Percentiles rank a stretch among this genome's conserved stretches.
Conservation (phyloP, 306 rosid genomes). For the Vigna trinervia region DNA sequence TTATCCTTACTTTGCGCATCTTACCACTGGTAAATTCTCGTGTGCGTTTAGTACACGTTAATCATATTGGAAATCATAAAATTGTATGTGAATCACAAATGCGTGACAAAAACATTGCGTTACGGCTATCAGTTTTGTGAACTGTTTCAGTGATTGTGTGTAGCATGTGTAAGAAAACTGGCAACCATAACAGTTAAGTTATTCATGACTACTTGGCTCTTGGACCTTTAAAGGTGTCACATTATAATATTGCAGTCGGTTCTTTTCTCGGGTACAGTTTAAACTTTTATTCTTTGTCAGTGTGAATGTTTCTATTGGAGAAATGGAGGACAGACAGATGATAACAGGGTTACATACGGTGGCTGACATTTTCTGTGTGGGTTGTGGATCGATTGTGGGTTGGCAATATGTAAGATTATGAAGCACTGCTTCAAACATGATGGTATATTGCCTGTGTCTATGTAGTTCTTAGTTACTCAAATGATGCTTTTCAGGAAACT, state of each 20-base stretch:
- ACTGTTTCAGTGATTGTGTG: constrained; percentile 20
- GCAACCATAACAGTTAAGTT: constrained; percentile 16
- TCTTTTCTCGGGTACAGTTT: constrained; percentile 32
- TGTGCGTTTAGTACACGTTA: constrained; percentile 14
- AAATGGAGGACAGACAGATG: constrained; percentile 77
- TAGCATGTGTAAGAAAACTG: constrained; percentile 18
- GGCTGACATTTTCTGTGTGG: constrained; percentile 91
- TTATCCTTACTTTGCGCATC: constrained; percentile 53
- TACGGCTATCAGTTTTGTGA: constrained; percentile 12
- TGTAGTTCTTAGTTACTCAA: constrained; percentile 47
- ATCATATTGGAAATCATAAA: constrained; percentile 27
- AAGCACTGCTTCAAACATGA: constrained; percentile 43
- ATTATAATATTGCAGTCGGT: constrained; percentile 34
- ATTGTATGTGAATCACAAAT: constrained; percentile 10
- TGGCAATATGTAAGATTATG: constrained; percentile 89
- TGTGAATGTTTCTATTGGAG: constrained; percentile 74
- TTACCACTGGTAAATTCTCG: constrained; percentile 26
- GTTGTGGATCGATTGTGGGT: constrained; percentile 89
- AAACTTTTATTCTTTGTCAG: constrained; percentile 58
- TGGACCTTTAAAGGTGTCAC: constrained; percentile 12
- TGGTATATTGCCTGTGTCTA: constrained; percentile 35
- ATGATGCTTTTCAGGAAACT: constrained; percentile 62
- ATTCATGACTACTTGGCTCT: constrained; percentile 14
- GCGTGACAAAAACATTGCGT: constrained; percentile 15
- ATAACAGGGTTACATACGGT: constrained; percentile 86